phyloP scores from a whole-genome alignment of 2,329 filamentous ascomycete species.

The Fusarium compactum region DNA sequence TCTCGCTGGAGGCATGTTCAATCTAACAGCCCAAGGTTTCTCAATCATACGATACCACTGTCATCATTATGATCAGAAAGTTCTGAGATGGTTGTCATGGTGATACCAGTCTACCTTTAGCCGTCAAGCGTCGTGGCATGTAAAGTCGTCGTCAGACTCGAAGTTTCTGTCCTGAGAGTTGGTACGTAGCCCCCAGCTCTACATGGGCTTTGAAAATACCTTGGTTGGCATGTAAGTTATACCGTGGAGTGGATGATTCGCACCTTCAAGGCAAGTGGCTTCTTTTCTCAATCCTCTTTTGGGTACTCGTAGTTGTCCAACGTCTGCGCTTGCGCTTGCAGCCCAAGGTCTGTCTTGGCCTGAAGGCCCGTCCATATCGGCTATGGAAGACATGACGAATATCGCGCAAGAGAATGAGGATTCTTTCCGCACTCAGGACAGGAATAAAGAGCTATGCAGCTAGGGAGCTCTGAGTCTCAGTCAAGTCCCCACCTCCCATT shows the following conservation, averaged over 20 bases:
- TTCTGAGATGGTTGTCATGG: constrained; percentile 1
- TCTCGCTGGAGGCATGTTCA: constrained; percentile 7
- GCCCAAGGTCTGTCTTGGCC: constrained; percentile 14
- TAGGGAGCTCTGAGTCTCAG: constrained; percentile 24
- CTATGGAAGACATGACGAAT: constrained; percentile 8
- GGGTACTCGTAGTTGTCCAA: background rate
- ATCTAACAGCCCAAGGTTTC: background rate
- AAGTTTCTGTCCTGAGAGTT: constrained; percentile 4
- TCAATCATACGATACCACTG: background rate
- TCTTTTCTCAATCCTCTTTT: constrained; percentile 17
- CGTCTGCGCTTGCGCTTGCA: background rate
- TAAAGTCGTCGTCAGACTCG: constrained; percentile 14
- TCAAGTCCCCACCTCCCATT: constrained; percentile 12
- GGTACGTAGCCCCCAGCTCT: constrained; percentile 25
- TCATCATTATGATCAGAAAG: background rate
- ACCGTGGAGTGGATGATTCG: background rate
- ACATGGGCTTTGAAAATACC: constrained; percentile 19
- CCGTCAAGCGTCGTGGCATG: background rate
- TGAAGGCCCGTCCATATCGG: background rate
- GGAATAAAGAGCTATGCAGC: constrained; percentile 18
- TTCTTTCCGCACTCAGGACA: background rate
- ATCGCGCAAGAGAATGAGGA: background rate
- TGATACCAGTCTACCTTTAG: background rate
- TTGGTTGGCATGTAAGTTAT: background rate
- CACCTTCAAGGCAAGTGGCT: constrained; percentile 26